These are phyloP conservation scores for Tolypocladium amazonense DNA, from an alignment of 2,329 filamentous ascomycete species.

Conservation along the genomic window DNA sequence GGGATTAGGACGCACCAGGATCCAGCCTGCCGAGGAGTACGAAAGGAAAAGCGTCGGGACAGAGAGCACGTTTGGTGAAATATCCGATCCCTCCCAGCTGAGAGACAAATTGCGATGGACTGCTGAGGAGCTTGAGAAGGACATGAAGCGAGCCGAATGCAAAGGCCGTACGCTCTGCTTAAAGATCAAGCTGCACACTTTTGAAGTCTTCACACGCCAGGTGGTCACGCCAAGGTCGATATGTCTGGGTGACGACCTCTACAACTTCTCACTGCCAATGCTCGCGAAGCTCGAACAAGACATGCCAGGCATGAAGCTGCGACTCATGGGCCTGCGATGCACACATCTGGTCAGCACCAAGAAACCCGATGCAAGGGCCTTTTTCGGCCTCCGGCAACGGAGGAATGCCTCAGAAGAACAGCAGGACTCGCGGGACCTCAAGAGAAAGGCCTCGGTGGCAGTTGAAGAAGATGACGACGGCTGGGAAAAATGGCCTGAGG, in stretches of 20 bases:
- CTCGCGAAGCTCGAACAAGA: slow-evolving; percentile 76
- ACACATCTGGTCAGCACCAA: slow-evolving; percentile 82
- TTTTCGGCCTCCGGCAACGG: slow-evolving; percentile 57
- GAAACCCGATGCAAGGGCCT: slow-evolving; percentile 63
- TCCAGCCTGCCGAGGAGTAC: slow-evolving; percentile 80
- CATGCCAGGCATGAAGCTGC: slow-evolving; percentile 64
- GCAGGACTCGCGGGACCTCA: slow-evolving; percentile 10
- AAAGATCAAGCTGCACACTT: slow-evolving; percentile 91
- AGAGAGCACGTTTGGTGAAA: slow-evolving; percentile 81
- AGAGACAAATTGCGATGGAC: slow-evolving; percentile 69
- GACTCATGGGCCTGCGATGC: slow-evolving; percentile 81
- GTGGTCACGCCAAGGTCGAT: slow-evolving; percentile 64
- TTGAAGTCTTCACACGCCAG: slow-evolving; percentile 82
- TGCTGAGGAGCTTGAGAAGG: slow-evolving; percentile 78
- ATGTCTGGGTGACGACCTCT: slow-evolving; percentile 67
- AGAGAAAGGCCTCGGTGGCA: slow-evolving; percentile 22
- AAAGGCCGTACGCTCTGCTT: slow-evolving; percentile 86
- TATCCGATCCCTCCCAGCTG: slow-evolving; percentile 57
- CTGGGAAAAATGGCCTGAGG: slow-evolving; percentile 61
- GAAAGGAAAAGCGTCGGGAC: slow-evolving; percentile 92
- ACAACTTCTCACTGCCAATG: slow-evolving; percentile 72
- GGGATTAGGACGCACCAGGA: slow-evolving; percentile 72
- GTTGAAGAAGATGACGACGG: slow-evolving; percentile 25
- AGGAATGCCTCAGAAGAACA: slow-evolving; percentile 9
- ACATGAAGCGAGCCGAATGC: slow-evolving; percentile 67